These are phyloP conservation scores for Penicillium desertorum DNA, from an alignment of 495 filamentous ascomycete species.

Conservation along the genomic window DNA sequence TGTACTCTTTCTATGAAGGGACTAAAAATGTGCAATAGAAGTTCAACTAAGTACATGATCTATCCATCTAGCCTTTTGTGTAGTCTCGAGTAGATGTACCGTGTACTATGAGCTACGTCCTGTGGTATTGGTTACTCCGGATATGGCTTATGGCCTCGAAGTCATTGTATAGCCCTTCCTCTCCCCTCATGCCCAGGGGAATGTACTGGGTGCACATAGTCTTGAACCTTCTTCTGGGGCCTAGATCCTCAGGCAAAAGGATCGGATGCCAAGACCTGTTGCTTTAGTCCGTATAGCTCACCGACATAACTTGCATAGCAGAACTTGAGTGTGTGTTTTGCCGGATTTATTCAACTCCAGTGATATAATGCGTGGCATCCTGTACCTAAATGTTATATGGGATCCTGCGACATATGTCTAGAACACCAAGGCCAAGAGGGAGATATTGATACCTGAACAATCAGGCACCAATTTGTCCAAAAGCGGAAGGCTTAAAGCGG, in stretches of 20 bases:
- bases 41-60: conserved; percentile 16
- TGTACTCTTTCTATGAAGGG: conserved; percentile 17
- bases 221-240: not conserved
- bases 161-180: not conserved
- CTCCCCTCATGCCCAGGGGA: not conserved
- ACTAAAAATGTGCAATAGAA: conserved; percentile 20
- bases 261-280: not conserved
- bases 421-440: no score
- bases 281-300: no score
- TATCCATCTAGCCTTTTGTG: not conserved
- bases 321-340: not conserved
- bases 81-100: not conserved
- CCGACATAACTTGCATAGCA: not conserved
- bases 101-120: not conserved
- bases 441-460: not conserved
- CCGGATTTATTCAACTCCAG: no score
- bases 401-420: no score
- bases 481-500: not conserved
- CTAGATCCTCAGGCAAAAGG: not conserved
- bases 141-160: not conserved
- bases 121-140: not conserved
- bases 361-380: no score
- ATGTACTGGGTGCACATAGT: not conserved
- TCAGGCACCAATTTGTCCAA: not conserved
- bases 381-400: no score